These are phyloP conservation scores for Cordyceps javanica DNA, from an alignment of 2,329 filamentous ascomycete genomes.

Conservation along the genomic window DNA sequence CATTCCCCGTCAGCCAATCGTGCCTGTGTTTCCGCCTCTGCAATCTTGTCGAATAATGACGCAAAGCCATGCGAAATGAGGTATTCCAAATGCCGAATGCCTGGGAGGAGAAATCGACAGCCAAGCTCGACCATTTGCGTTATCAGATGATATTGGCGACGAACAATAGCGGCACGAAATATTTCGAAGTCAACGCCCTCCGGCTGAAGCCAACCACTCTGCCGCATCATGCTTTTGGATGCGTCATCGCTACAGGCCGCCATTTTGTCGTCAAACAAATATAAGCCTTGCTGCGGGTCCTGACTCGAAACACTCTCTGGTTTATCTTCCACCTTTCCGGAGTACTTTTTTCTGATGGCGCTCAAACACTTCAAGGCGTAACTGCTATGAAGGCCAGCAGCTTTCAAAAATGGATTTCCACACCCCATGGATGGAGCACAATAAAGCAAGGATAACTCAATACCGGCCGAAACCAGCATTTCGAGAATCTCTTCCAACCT, in stretches of 20 bases:
- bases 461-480: background rate
- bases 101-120: background rate
- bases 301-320: too few species aligned
- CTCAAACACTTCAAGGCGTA: background rate
- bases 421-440: background rate
- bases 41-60: background rate
- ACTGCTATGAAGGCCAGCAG: background rate
- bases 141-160: conserved; percentile 2
- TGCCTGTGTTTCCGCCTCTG: background rate
- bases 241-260: too few species aligned
- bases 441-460: background rate
- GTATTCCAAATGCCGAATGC: background rate
- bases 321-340: too few species aligned
- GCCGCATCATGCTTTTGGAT: background rate
- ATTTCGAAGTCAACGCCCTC: background rate
- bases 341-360: background rate
- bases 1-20: conserved; percentile 1
- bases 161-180: background rate
- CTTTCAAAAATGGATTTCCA: background rate
- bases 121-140: background rate
- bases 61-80: background rate
- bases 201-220: background rate
- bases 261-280: background rate
- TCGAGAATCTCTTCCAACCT: conserved; percentile 3
- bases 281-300: background rate